Evolutionary conservation across 345 rosid species (phyloP), one percentile per base, ranked within the genome.

Genomic region (Excoecaria agallocha): DNA sequence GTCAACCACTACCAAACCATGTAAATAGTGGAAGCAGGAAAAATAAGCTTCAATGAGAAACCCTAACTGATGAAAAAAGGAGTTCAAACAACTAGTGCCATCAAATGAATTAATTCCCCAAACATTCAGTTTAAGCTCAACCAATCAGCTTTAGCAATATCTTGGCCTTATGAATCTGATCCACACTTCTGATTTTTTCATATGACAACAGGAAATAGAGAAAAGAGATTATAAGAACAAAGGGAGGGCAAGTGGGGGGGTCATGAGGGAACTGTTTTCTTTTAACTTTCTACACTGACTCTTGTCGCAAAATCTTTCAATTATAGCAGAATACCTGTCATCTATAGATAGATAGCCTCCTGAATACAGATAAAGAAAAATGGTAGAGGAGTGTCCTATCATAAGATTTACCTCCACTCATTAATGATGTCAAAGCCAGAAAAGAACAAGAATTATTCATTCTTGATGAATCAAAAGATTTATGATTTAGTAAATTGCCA

Each of bases 111-210:
- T 35, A 61, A 5, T 61, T 61, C 66, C 45, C 16, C 41, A 1
- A 6, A 35, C 7, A 11, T 2, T 13, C 6, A 5, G 10, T 8
- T 15, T 37, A 37, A 6, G 45, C 12, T 17, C 43, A 62, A 62
- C 38, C 3, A 62, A 37, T 62, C 46, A 62, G 20, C 46, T 62
- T 38, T 62, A 20, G 49, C 37, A 15, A 39, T 25, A 49, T 50
- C 25, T 68, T 16, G 46, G 58, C 58, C 35, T 15, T 68, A 50
- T 50, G 71, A 68, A 30, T 67, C 57, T 68, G 15, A 68, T 67
- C 22, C 43, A 50, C 15, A 68, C 11, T 7, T 25, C 9, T 3
- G 16, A 62, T 37, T 62, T 38, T 41, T 62, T 38, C 22, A 15
- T 62, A 62, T 17, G 46, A 15, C 4, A 17, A 17, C 12, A 38